Base-by-base conservation (phyloP, 345 rosid species). In the Lepidium aucheri region DNA sequence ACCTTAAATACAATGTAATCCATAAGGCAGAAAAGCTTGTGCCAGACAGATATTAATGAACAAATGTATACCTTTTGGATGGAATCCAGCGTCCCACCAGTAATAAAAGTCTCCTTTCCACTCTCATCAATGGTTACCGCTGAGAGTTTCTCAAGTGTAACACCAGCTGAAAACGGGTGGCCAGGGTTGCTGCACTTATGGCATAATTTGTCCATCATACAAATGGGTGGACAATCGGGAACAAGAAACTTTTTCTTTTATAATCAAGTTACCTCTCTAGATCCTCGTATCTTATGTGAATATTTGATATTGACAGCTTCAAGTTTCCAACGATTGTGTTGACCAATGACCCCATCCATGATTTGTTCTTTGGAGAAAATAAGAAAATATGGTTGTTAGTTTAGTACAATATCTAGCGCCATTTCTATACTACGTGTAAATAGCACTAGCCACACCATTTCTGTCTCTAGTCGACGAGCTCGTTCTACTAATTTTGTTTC, bases 211-310 rank as follows among this genome's bases (percentile, higher is more conserved):
- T 57, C 42, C 49, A 67, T 28, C 32, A 60, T 51, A 38, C 22
- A 50, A 36, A 30, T 34, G 49, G 60, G 50, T 43, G 28, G 67
- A 65, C 9, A 51, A 55, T 47, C 34, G 58, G 58, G 10, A 61
- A 9, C 67, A 63, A 42, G 59, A 60, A 46, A 18, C 16, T 3
- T 18, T 2, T 38, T 17, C 16, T 56, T 26, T 42, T 20, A 50
- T 14, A 56, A 22, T 47, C 35, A 22, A 41, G 57, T 57, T 77
- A 88, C 99, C 99, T 94, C 82, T 94, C 99, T 64, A 82, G 79
- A 77, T 94, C 99, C 74, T 94, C 99, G 55, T 94, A 94, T 88
- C 99, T 84, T 69, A 94, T 83, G 77, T 94, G 99, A 71, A 94
- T 90, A 79, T 90, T 88, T 76, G 99, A 86, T 72, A 94, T 86